Evolutionary conservation across 345 rosid species (phyloP).

Genomic region (Clarkia xantiana): DNA sequence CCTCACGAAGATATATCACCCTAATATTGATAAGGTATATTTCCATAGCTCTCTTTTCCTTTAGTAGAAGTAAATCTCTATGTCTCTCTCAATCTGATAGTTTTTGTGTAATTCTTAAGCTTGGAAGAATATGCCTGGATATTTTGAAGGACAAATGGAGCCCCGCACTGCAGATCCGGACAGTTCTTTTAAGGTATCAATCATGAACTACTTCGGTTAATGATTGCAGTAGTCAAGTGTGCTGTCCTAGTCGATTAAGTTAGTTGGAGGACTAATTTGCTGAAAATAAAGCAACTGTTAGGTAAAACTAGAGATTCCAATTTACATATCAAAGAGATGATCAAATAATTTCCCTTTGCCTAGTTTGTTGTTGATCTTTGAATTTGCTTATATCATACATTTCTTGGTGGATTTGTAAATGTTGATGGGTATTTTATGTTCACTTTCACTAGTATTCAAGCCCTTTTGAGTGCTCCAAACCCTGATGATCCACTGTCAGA

Average conservation of each 20-base stretch:
- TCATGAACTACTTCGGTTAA: not conserved
- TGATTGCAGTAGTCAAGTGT: not conserved
- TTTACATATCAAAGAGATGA: too few relatives aligned
- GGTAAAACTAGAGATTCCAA: not conserved
- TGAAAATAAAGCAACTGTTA: not conserved
- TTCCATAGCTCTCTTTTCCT: not conserved
- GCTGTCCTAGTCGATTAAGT: too few relatives aligned
- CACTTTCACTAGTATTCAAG: slow-evolving; percentile 28
- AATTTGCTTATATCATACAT: too few relatives aligned
- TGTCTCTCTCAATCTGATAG: too few relatives aligned
- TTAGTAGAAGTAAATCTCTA: not conserved
- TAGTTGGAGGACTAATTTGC: not conserved
- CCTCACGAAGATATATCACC: slow-evolving; percentile 18
- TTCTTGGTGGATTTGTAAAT: too few relatives aligned
- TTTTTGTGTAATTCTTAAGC: slow-evolving; percentile 15
- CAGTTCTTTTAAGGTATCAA: slow-evolving; percentile 46
- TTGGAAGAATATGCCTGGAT: slow-evolving; percentile 59
- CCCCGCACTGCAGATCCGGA: slow-evolving; percentile 48
- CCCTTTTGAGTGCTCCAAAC: slow-evolving; percentile 49
- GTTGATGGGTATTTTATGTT: not conserved
- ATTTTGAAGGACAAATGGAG: slow-evolving; percentile 63
- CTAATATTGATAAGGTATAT: slow-evolving; percentile 17
- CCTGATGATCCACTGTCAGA: slow-evolving; percentile 55
- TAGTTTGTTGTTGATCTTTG: too few relatives aligned
- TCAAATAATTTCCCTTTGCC: too few relatives aligned